Percentiles rank a stretch among this genome's conserved stretches.
Evolutionary conservation across 805 yeast species (phyloP).

Genomic region (Yamadazyma nakazawae): DNA sequence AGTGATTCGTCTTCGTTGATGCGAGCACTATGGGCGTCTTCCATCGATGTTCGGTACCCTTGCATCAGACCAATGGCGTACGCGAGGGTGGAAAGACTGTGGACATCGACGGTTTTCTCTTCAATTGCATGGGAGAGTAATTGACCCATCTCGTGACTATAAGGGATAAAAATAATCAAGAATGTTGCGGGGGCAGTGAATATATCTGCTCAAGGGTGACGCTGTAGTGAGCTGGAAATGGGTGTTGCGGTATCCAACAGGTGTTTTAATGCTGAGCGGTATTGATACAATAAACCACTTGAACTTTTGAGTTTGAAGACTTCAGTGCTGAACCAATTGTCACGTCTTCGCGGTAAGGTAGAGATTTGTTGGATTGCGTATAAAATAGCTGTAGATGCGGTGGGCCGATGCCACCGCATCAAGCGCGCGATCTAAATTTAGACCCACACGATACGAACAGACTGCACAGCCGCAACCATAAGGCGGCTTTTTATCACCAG

Average conservation of each 20-base stretch:
- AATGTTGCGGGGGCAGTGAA: neutral
- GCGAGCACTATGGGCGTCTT: constrained; percentile 64
- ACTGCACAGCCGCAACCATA: too few species aligned
- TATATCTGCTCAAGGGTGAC: neutral
- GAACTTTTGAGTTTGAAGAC: neutral
- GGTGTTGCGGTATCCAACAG: neutral
- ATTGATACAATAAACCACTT: neutral
- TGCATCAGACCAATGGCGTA: constrained; percentile 75
- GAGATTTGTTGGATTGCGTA: too few species aligned
- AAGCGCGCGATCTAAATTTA: too few species aligned
- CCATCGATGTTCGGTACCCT: constrained; percentile 72
- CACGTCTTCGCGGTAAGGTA: neutral
- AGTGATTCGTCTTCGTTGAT: constrained; percentile 41
- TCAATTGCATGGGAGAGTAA: constrained; percentile 71
- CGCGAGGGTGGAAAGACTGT: constrained; percentile 43
- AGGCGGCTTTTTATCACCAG: too few species aligned
- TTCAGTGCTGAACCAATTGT: too few species aligned
- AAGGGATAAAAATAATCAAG: neutral
- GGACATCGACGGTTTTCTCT: constrained; percentile 56
- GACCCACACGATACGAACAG: too few species aligned
- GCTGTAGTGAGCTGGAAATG: too few species aligned
- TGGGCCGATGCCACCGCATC: too few species aligned
- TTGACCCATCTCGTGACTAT: constrained; percentile 59
- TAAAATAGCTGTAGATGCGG: too few species aligned
- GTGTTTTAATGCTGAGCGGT: neutral